phyloP scores from a whole-genome alignment of 768 basidiomycete genomes.

The Collybia nuda region DNA sequence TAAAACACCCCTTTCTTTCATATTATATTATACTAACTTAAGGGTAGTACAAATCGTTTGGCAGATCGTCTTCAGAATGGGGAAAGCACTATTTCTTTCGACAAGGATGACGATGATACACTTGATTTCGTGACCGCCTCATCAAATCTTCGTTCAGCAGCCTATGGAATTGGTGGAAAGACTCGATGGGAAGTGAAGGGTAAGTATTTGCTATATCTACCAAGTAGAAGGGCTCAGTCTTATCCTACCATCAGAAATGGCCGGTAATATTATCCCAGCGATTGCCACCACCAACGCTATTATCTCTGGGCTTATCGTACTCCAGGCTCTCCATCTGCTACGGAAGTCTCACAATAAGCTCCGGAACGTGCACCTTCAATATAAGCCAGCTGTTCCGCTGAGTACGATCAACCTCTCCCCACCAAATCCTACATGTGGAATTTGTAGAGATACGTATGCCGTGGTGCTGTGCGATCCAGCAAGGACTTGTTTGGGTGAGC shows the following conservation, averaged over 20 bases:
- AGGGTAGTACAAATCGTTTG: conserved; percentile 72
- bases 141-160: conserved; percentile 87
- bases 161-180: conserved; percentile 86
- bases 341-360: conserved; percentile 58
- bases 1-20: conserved; percentile 21
- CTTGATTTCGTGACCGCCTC: conserved; percentile 96
- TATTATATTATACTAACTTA: background rate
- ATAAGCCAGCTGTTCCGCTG: conserved; percentile 78
- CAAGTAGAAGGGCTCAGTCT: background rate
- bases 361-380: conserved; percentile 77
- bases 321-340: conserved; percentile 87
- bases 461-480: conserved; percentile 72
- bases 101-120: conserved; percentile 97
- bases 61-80: conserved; percentile 64
- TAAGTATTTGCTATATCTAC: conserved; percentile 23
- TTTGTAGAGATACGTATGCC: conserved; percentile 86
- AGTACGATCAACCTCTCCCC: conserved; percentile 61
- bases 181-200: conserved; percentile 98
- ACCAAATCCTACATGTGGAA: conserved; percentile 78
- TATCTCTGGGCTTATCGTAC: conserved; percentile 90
- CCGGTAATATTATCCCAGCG: conserved; percentile 98
- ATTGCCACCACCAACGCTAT: conserved; percentile 99
- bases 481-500: conserved; percentile 65
- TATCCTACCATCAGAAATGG: conserved; percentile 71
- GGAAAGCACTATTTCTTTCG: conserved; percentile 80